phyloP scores from a whole-genome alignment of 192 early-diverging fungal species.

The Podila verticillata region DNA sequence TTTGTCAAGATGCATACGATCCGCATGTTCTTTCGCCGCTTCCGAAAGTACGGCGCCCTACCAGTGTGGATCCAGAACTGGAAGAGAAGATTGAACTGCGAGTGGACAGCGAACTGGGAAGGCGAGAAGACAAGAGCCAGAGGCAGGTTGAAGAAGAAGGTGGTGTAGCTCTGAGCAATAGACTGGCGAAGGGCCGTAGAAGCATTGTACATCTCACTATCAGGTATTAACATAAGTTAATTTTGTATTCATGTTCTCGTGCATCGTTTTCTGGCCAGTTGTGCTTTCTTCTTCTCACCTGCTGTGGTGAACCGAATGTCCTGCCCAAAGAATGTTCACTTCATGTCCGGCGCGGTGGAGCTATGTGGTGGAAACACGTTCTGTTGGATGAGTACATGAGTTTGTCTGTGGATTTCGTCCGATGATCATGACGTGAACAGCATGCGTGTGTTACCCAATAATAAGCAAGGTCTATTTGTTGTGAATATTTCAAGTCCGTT shows the following conservation, averaged over 20 bases:
- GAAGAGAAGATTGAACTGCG: conserved; percentile 62
- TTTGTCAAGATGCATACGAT: background rate
- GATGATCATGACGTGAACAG: background rate
- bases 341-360: conserved; percentile 70
- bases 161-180: conserved; percentile 58
- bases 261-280: no score
- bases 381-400: background rate
- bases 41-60: background rate
- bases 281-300: conserved; percentile 6
- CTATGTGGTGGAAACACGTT: conserved; percentile 47
- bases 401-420: background rate
- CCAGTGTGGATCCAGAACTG: conserved; percentile 59
- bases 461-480: conserved; percentile 27
- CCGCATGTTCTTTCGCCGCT: background rate
- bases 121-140: conserved; percentile 64
- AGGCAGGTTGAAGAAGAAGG: conserved; percentile 65
- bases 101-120: conserved; percentile 61
- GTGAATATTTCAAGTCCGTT: background rate
- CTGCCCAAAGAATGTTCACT: conserved; percentile 68
- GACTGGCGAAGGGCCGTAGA: conserved; percentile 65
- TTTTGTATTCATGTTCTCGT: no score
- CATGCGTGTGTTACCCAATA: conserved; percentile 39
- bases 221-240: background rate
- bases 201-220: conserved; percentile 65
- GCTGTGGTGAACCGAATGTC: conserved; percentile 57